These are phyloP conservation scores for Cryptosporidium canis DNA, from an alignment of 169 alveolate species.

Conservation along the genomic window DNA sequence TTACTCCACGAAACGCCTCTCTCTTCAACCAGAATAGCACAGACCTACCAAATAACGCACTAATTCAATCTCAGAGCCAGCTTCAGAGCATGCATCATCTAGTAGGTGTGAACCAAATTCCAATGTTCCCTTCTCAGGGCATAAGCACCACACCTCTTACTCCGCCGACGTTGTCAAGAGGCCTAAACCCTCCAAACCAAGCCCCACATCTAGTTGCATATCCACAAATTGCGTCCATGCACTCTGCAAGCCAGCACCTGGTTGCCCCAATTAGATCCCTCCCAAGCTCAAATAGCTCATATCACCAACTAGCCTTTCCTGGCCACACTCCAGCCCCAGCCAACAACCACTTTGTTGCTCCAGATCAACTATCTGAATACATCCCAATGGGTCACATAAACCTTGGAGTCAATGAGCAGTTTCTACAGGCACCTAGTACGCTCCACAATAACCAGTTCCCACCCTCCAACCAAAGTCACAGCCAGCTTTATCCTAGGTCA, in stretches of 20 bases:
- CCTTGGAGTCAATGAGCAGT: not conserved
- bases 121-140: not conserved
- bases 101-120: not conserved
- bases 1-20: not conserved
- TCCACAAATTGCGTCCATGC: conserved; percentile 11
- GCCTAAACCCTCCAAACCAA: not conserved
- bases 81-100: not conserved
- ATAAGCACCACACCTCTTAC: not conserved
- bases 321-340: not conserved
- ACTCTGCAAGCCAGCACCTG: conserved; percentile 3
- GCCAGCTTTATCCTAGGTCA: conserved; percentile 3
- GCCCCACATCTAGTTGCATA: not conserved
- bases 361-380: not conserved
- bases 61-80: not conserved
- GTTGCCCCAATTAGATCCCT: conserved; percentile 33
- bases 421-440: not conserved
- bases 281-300: conserved; percentile 15
- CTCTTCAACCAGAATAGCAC: not conserved
- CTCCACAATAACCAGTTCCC: not conserved
- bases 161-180: not conserved
- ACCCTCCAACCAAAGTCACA: not conserved
- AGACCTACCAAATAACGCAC: not conserved
- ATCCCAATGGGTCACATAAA: not conserved
- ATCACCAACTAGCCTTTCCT: not conserved
- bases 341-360: not conserved